phyloP scores from a whole-genome alignment of 805 yeast genomes.

The Schizosaccharomyces octosporus region DNA sequence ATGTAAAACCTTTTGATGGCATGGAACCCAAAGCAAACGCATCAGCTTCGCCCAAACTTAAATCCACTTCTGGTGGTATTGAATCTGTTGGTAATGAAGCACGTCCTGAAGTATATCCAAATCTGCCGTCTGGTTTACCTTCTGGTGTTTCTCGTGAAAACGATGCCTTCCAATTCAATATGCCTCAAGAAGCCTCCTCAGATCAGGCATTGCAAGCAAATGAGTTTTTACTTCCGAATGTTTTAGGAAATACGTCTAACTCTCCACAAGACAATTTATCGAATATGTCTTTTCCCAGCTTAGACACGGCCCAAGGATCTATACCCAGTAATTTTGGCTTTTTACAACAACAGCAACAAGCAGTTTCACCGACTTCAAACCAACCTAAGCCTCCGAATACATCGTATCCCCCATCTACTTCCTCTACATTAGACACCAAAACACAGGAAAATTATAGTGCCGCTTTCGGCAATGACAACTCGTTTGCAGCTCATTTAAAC shows the following conservation, averaged over 20 bases:
- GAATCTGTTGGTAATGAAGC: too few species aligned
- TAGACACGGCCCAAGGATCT: background rate
- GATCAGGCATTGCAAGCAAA: background rate
- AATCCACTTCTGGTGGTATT: too few species aligned
- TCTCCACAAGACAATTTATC: background rate
- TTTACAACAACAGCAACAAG: background rate
- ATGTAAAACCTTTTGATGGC: too few species aligned
- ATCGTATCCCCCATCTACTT: too few species aligned
- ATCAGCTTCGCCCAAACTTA: too few species aligned
- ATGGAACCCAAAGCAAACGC: too few species aligned
- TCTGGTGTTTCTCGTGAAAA: background rate
- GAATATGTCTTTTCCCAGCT: background rate
- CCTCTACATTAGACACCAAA: background rate
- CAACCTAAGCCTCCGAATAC: too few species aligned
- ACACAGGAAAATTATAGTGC: background rate
- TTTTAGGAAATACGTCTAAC: background rate
- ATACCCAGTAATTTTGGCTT: background rate
- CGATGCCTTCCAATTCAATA: background rate
- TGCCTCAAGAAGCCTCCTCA: background rate
- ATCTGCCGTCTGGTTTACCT: too few species aligned
- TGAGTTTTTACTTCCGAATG: background rate
- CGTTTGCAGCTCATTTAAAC: background rate
- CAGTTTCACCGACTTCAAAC: too few species aligned
- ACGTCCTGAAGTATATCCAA: too few species aligned
- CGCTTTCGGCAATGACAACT: background rate